Percentiles rank a stretch among this genome's conserved stretches.
Conservation (phyloP, 805 yeast genomes). For the Saccharomycopsis guyanensis region DNA sequence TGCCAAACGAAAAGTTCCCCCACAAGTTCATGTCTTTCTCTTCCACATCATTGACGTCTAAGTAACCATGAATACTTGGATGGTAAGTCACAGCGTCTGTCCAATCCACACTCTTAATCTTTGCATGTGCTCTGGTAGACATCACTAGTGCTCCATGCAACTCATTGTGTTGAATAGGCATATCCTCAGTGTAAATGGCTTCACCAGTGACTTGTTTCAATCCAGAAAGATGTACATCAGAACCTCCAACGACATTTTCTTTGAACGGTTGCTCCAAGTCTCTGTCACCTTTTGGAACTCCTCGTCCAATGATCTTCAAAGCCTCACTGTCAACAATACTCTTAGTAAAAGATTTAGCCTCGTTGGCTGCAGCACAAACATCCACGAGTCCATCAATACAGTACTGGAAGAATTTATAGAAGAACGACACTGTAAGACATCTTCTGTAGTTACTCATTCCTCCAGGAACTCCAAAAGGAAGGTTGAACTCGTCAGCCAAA, state of each 20-base stretch:
- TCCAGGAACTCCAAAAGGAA: slow-evolving; percentile 40
- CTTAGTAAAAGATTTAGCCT: slow-evolving; percentile 2
- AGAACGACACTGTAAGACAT: slow-evolving; percentile 38
- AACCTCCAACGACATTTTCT: slow-evolving; percentile 33
- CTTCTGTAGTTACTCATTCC: slow-evolving; percentile 42
- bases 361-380: neutral
- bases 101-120: slow-evolving; percentile 34
- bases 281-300: slow-evolving; percentile 32
- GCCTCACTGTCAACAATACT: slow-evolving; percentile 28
- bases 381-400: slow-evolving; percentile 22
- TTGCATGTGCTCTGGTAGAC: slow-evolving; percentile 37
- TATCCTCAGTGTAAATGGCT: slow-evolving; percentile 38
- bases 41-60: slow-evolving; percentile 35
- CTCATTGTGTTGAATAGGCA: slow-evolving; percentile 36
- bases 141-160: slow-evolving; percentile 37
- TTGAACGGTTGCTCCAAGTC: slow-evolving; percentile 34
- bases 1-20: slow-evolving; percentile 37
- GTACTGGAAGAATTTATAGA: slow-evolving; percentile 36
- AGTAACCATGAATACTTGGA: slow-evolving; percentile 35
- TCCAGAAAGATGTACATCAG: slow-evolving; percentile 38
- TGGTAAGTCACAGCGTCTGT: slow-evolving; percentile 32
- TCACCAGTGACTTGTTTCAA: slow-evolving; percentile 42
- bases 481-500: slow-evolving; percentile 30
- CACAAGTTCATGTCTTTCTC: slow-evolving; percentile 32
- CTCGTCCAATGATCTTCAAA: slow-evolving; percentile 31